Percentiles rank a stretch among this genome's conserved stretches.
Evolutionary conservation across 495 filamentous ascomycete genomes (phyloP).

Genomic region (Lasiosphaeria ovina): DNA sequence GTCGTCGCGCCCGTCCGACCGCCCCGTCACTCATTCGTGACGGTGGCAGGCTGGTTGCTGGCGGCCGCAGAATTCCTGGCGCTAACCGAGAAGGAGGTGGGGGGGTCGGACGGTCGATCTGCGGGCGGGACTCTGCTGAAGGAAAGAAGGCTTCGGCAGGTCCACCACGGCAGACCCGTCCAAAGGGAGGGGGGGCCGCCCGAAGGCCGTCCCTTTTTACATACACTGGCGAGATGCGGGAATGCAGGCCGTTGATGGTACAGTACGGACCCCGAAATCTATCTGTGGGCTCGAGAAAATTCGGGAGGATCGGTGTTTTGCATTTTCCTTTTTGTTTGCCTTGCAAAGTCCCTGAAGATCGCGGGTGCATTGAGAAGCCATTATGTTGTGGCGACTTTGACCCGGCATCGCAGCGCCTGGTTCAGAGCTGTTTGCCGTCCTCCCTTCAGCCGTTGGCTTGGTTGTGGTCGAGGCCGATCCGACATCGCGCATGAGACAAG

Average conservation of each 20-base stretch:
- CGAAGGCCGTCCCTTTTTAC: not conserved
- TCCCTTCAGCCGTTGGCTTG: no score
- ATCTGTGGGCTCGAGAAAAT: no score
- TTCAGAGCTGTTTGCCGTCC: not conserved
- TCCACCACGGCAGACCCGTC: not conserved
- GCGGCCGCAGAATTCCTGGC: conserved; percentile 16
- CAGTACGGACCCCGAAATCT: not conserved
- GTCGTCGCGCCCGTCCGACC: no score
- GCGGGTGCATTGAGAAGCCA: not conserved
- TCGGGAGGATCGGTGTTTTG: not conserved
- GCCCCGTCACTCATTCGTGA: not conserved
- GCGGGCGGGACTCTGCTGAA: not conserved
- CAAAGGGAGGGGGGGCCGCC: no score
- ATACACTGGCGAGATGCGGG: not conserved
- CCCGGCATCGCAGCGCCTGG: not conserved
- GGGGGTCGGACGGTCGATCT: conserved; percentile 9
- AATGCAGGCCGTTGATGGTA: not conserved
- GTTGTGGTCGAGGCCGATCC: not conserved
- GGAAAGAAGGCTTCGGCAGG: not conserved
- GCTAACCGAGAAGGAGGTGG: conserved; percentile 14
- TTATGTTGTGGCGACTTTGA: not conserved
- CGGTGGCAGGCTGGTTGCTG: not conserved
- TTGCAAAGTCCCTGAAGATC: conserved; percentile 1
- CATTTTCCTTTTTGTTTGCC: not conserved
- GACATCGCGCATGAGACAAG: not conserved